A percentile compares a stretch with the other conserved stretches of the same genome.
Evolutionary conservation across 148 eudicot genomes (phyloP).

Genomic region (Pouteria glomerata): DNA sequence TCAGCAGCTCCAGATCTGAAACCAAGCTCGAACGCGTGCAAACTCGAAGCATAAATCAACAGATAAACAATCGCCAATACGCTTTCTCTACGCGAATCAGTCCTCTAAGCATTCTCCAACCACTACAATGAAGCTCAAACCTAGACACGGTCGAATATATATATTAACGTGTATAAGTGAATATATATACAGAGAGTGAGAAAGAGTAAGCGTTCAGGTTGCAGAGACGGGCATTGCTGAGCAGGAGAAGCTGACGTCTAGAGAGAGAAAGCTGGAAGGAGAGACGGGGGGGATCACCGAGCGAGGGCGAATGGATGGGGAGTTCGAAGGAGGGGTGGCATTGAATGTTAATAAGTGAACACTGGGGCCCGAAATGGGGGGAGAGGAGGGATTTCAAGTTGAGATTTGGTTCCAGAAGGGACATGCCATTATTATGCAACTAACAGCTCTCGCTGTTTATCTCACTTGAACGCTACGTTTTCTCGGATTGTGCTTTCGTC

Average conservation of each 20-base stretch:
- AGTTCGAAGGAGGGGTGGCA: not conserved
- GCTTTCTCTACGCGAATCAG: not conserved
- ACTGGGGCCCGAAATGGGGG: slow-evolving; percentile 2
- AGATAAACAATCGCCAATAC: not conserved
- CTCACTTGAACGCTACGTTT: slow-evolving; percentile 15
- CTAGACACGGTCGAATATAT: not conserved
- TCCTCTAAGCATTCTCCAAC: not conserved
- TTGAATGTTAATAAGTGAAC: not conserved
- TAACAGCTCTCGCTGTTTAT: slow-evolving; percentile 2
- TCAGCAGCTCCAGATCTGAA: slow-evolving; percentile 27
- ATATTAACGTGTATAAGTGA: no score
- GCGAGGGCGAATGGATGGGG: no score
- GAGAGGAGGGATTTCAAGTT: not conserved
- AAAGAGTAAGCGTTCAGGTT: not conserved
- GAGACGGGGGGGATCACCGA: not conserved
- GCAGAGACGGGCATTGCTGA: not conserved
- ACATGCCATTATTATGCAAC: not conserved
- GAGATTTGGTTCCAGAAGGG: not conserved
- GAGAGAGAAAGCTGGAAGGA: not conserved
- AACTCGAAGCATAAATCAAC: slow-evolving; percentile 7
- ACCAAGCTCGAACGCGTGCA: slow-evolving; percentile 16
- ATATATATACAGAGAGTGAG: no score
- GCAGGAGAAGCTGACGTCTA: not conserved
- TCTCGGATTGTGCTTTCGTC: not conserved
- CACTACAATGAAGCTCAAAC: not conserved